phyloP scores from a whole-genome alignment of 2,329 filamentous ascomycete species.

The Penicillium psychrosexuale region DNA sequence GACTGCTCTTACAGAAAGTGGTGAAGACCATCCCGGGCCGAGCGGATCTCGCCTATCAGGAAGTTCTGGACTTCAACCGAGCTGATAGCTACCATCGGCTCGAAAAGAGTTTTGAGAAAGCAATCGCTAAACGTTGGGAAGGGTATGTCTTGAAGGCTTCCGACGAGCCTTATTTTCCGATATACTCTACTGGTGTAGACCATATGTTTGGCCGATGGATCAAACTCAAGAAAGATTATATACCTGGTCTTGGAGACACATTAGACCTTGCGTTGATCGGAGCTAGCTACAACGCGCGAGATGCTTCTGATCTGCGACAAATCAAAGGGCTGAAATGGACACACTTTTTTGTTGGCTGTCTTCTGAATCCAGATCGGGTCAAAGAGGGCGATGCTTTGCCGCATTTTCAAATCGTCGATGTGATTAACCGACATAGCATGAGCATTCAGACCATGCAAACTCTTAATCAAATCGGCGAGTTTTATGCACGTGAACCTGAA shows the following conservation, averaged over 20 bases:
- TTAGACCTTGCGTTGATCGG: constrained; percentile 80
- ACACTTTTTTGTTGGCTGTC: constrained; percentile 74
- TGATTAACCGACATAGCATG: constrained; percentile 52
- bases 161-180: constrained; percentile 71
- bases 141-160: constrained; percentile 75
- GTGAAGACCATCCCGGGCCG: constrained; percentile 57
- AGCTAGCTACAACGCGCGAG: constrained; percentile 64
- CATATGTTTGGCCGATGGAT: constrained; percentile 55
- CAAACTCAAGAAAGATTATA: constrained; percentile 86
- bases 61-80: constrained; percentile 64
- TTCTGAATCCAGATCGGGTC: constrained; percentile 64
- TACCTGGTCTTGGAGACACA: constrained; percentile 72
- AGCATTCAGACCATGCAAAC: constrained; percentile 51
- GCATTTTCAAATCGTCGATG: constrained; percentile 64
- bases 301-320: constrained; percentile 54
- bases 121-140: constrained; percentile 66
- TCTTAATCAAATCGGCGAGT: constrained; percentile 50
- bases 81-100: constrained; percentile 54
- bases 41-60: constrained; percentile 64
- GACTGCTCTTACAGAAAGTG: constrained; percentile 56
- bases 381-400: constrained; percentile 52
- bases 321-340: constrained; percentile 66
- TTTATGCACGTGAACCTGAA: constrained; percentile 41
- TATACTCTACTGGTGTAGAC: constrained; percentile 38
- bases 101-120: constrained; percentile 63